Base-by-base conservation (phyloP, 768 basidiomycete genomes). In the Lyophyllum semitale region DNA sequence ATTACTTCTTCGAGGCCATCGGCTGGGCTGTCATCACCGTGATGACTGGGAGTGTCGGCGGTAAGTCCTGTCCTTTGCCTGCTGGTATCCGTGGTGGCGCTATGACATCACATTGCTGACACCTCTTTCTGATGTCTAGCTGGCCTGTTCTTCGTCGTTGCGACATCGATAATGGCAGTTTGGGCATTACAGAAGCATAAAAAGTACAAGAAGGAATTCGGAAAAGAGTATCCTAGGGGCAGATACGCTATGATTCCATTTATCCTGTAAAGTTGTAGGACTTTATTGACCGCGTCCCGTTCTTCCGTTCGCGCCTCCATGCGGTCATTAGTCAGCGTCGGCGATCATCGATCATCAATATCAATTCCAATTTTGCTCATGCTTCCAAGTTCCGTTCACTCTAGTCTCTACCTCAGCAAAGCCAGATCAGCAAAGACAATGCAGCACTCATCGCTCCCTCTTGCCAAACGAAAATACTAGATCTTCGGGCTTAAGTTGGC, bases 181-280 rank as follows among this genome's bases (percentile, higher is more conserved):
- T 99, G 97, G 97, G 95, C 95, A 13, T 64, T 81, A 37, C 93
- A 95, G 78, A 98, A 97, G 76, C 95, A 98, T 63, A 75, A 72
- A 51, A 80, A 80, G 49, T 98, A 98, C 76, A 91, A 86, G 79
- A 94, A 88, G 66, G 96, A 99, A 70, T 97, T 98, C 62, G 94
- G 94, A 30, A 87, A 84, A 61, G 83, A 88, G 54, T 96, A 93
- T 66, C 95, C 84, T 41, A 80, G 73, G 61, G 74, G 71, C 20
- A 77, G 94, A 70, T 93, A 88, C 70, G 87, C 84, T 32, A 85
- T 96, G 70, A 77, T 93, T 62, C 95, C 94, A 0, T 89, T 88
- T 70, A 68, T 92, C 17, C 73, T 87, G 27, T 83, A 69, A 35
- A 20, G 7, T 26, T 29, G 17, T 27, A 13, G 35, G 11, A 13